Evolutionary conservation across 129 eudicot species (phyloP), one percentile per base, ranked within the genome.

Genomic region (Escallonia rubra): DNA sequence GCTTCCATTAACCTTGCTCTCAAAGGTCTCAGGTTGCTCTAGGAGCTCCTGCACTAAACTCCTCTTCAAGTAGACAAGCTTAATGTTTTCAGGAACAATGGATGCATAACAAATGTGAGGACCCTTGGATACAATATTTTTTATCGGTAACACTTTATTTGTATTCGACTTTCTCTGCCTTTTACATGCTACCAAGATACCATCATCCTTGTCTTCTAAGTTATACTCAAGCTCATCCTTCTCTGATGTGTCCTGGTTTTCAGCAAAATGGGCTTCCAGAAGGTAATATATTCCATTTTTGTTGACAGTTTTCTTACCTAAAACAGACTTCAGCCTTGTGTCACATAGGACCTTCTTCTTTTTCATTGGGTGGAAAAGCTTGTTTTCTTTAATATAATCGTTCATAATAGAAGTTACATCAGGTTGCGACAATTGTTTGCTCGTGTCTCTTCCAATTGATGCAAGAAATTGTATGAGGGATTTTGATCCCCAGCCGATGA

Each of bases 401-500:
- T 57, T 72, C 45, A 93, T 59, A 23, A 89, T 82, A 10, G 74
- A 67, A 56, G 79, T 64, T 40, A 89, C 85, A 34, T 89, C 85
- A 44, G 68, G 67, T 65, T 85, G 96, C 8, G 96, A 78, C 65
- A 93, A 61, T 41, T 71, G 44, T 39, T 74, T 49, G 38, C 49
- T 47, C 12, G 85, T 73, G 49, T 85, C 78, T 76, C 65, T 76
- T 54, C 87, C 92, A 39, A 86, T 59, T 51, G 84, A 72, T 45
- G 51, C 38, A 41, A 93, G 95, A 69, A 93, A 93, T 7, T 86
- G 71, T 6, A 84, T 63, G 15, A 93, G 80, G 6, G 72, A 43
- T 6, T 62, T 79, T 52, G 98, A 93, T 41, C 83, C 98, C 98
- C 98, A 89, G n/a, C 95, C 95, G 7, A 44, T 51, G 56, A 84